Conservation (phyloP, 2,329 filamentous ascomycete genomes). For the Mycosphaerella sp. region DNA sequence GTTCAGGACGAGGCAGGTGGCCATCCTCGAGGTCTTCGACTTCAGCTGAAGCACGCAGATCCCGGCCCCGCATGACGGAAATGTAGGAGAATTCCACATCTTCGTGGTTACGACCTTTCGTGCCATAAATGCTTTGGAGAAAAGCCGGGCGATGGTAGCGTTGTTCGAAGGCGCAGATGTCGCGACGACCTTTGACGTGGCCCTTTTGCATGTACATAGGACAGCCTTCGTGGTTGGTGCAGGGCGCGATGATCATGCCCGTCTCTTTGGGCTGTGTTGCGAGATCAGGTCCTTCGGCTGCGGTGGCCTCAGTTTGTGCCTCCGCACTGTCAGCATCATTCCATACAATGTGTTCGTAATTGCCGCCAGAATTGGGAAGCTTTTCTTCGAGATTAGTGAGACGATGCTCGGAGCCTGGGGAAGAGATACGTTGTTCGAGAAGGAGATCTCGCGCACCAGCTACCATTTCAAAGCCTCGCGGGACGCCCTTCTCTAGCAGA, state of each 20-base stretch:
- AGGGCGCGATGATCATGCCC: slow-evolving; percentile 60
- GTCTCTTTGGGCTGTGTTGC: slow-evolving; percentile 43
- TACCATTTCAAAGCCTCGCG: slow-evolving; percentile 85
- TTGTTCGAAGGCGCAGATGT: slow-evolving; percentile 87
- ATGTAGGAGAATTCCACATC: slow-evolving; percentile 89
- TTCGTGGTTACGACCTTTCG: slow-evolving; percentile 70
- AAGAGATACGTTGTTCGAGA: slow-evolving; percentile 66
- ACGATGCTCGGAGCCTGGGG: slow-evolving; percentile 40
- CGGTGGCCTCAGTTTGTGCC: not conserved
- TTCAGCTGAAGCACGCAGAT: slow-evolving; percentile 40
- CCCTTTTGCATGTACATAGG: slow-evolving; percentile 77
- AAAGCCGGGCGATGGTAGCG: slow-evolving; percentile 79
- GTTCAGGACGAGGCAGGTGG: not conserved
- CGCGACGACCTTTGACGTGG: slow-evolving; percentile 66
- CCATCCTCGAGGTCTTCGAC: not conserved
- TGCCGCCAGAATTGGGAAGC: slow-evolving; percentile 31
- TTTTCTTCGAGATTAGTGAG: slow-evolving; percentile 14
- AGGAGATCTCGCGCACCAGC: slow-evolving; percentile 76
- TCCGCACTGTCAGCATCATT: slow-evolving; percentile 13
- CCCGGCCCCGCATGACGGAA: slow-evolving; percentile 70
- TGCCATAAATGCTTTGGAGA: slow-evolving; percentile 68
- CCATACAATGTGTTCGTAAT: slow-evolving; percentile 16
- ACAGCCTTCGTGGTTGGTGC: slow-evolving; percentile 81
- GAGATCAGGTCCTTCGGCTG: slow-evolving; percentile 3
- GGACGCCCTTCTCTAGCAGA: slow-evolving; percentile 83